Evolutionary conservation across 176 grass and related monocot genomes (phyloP).

Genomic region (Carex myosuroides): DNA sequence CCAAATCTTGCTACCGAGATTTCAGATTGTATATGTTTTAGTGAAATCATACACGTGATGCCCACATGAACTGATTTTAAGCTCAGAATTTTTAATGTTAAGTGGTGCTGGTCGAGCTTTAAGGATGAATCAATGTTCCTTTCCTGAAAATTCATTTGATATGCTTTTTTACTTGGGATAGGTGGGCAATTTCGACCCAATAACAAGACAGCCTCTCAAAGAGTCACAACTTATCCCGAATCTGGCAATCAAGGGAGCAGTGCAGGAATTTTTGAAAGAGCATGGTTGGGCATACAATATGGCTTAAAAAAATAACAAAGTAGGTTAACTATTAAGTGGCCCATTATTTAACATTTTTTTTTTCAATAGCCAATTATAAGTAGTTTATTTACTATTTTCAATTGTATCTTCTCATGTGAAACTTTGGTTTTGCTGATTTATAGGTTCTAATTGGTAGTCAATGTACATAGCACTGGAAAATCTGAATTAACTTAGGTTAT

Average conservation of each 20-base stretch:
- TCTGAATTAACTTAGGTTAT: neutral
- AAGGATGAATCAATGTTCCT: neutral
- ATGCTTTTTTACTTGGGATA: constrained; percentile 13
- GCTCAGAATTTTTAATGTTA: neutral
- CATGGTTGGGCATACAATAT: constrained; percentile 81
- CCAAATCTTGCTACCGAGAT: neutral
- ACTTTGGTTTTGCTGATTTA: neutral
- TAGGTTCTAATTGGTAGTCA: neutral
- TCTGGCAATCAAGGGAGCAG: constrained; percentile 75
- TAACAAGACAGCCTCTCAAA: constrained; percentile 58
- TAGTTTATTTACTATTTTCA: neutral
- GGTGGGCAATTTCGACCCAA: constrained; percentile 65
- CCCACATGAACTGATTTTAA: neutral
- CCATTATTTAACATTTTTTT: neutral
- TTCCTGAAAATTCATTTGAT: neutral
- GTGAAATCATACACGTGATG: neutral
- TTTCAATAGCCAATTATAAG: neutral
- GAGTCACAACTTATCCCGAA: constrained; percentile 68
- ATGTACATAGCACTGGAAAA: neutral
- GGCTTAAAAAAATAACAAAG: constrained; percentile 24
- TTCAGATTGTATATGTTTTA: neutral
- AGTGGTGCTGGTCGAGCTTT: neutral
- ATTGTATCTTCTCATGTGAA: neutral
- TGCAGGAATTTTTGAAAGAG: constrained; percentile 55
- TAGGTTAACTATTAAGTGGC: neutral